These are phyloP conservation scores for Scolecobasidium constrictum DNA, from an alignment of 2,329 filamentous ascomycete species.

Conservation along the genomic window DNA sequence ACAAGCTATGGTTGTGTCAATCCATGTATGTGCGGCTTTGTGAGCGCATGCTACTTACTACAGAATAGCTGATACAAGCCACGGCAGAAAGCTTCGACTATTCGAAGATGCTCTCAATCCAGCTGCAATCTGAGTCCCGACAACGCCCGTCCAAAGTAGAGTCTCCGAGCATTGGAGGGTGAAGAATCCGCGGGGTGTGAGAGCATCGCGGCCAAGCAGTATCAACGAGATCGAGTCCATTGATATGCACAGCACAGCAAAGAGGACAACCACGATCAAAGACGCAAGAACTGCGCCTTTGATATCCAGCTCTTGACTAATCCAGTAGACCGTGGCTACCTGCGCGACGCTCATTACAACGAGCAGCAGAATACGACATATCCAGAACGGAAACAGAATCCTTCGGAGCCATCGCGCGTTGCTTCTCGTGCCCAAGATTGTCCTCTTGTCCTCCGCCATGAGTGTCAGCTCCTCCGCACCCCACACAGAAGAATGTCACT, in stretches of 20 bases:
- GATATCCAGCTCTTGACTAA: background rate
- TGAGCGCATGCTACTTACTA: background rate
- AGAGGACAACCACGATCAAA: background rate
- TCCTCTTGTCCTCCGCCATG: too few species aligned
- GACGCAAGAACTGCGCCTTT: background rate
- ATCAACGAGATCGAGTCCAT: background rate
- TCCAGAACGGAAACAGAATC: background rate
- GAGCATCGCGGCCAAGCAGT: background rate
- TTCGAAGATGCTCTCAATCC: background rate
- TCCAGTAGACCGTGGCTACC: background rate
- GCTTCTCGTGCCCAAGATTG: background rate
- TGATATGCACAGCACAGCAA: background rate
- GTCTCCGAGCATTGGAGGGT: background rate
- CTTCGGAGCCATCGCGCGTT: background rate
- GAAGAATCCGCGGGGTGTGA: background rate
- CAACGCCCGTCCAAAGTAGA: background rate
- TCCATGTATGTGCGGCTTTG: background rate
- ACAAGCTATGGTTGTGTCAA: background rate
- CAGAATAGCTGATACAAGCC: background rate
- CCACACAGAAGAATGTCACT: too few species aligned
- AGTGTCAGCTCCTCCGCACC: too few species aligned
- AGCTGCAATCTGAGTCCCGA: background rate
- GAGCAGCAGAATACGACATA: background rate
- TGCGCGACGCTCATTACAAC: background rate
- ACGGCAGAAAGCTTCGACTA: background rate